Percentiles rank a stretch among this genome's conserved stretches.
Evolutionary conservation across 2,329 filamentous ascomycete genomes (phyloP).

Genomic region (Cordyceps cateniannulata): DNA sequence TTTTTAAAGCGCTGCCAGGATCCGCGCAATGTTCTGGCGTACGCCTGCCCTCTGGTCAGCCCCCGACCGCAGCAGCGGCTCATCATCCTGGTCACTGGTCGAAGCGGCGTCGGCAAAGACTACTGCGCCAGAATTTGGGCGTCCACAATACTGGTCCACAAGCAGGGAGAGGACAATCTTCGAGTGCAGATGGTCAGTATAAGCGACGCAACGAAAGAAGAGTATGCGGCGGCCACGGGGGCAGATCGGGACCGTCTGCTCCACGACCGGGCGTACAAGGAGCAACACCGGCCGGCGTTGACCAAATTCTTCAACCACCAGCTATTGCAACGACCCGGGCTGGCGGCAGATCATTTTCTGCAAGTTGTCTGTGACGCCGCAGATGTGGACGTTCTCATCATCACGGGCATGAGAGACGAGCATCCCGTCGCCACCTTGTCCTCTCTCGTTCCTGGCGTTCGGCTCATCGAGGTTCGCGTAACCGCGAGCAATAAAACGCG

Average conservation of each 20-base stretch:
- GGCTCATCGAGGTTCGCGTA: slow-evolving; percentile 43
- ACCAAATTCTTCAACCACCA: slow-evolving; percentile 45
- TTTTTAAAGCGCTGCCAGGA: slow-evolving; percentile 45
- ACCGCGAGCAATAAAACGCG: neutral
- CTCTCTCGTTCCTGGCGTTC: slow-evolving; percentile 46
- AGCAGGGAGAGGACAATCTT: slow-evolving; percentile 16
- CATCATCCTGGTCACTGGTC: slow-evolving; percentile 51
- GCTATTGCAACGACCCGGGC: slow-evolving; percentile 30
- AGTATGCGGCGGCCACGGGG: slow-evolving; percentile 45
- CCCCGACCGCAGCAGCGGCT: slow-evolving; percentile 31
- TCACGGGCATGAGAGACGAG: slow-evolving; percentile 58
- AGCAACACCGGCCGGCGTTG: slow-evolving; percentile 48
- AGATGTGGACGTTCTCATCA: slow-evolving; percentile 48
- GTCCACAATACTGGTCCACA: slow-evolving; percentile 28
- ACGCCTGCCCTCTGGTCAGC: slow-evolving; percentile 45
- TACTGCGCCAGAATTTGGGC: slow-evolving; percentile 50
- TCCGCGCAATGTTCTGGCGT: slow-evolving; percentile 44
- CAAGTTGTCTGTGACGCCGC: slow-evolving; percentile 32
- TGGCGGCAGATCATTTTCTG: slow-evolving; percentile 34
- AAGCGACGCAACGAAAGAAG: slow-evolving; percentile 50
- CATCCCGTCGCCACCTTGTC: slow-evolving; percentile 48
- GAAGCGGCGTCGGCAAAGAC: slow-evolving; percentile 53
- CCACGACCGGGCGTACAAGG: slow-evolving; percentile 52
- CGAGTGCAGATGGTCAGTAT: slow-evolving; percentile 33
- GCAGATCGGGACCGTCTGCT: slow-evolving; percentile 43